Conservation (phyloP, 148 eudicot genomes). For the Oxyria digyna region DNA sequence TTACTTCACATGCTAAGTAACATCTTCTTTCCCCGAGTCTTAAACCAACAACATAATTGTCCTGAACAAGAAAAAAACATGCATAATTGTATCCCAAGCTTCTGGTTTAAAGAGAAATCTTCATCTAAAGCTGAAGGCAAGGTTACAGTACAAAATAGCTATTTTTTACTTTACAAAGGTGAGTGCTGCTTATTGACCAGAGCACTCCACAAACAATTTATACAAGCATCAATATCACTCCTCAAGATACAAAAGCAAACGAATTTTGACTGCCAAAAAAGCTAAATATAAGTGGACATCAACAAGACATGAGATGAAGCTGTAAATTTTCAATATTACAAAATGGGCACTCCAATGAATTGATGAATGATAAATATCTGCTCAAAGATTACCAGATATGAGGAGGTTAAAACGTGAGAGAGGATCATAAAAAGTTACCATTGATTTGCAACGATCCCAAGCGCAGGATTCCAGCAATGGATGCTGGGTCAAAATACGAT, state of each 20-base stretch:
- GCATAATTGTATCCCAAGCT: neutral
- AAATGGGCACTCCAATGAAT: neutral
- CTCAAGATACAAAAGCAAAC: neutral
- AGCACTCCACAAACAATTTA: constrained; percentile 24
- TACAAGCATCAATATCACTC: constrained; percentile 14
- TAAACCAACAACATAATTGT: too few species aligned
- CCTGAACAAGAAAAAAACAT: neutral
- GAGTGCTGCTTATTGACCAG: constrained; percentile 20
- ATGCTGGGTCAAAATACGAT: too few species aligned
- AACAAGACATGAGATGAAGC: neutral
- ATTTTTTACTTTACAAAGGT: constrained; percentile 23
- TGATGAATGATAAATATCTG: too few species aligned
- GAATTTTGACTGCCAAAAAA: constrained; percentile 8
- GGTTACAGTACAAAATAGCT: neutral
- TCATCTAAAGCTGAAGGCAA: neutral
- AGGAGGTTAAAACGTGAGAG: neutral
- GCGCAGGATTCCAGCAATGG: neutral
- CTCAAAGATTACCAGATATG: neutral
- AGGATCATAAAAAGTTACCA: neutral
- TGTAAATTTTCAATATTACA: neutral
- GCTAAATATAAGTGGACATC: constrained; percentile 16
- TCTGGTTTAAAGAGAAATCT: neutral
- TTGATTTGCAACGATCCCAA: neutral
- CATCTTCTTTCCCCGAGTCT: neutral
- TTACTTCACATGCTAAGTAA: too few species aligned